Evolutionary conservation across 805 yeast species (phyloP).

Genomic region (Myxozyma sirexii): DNA sequence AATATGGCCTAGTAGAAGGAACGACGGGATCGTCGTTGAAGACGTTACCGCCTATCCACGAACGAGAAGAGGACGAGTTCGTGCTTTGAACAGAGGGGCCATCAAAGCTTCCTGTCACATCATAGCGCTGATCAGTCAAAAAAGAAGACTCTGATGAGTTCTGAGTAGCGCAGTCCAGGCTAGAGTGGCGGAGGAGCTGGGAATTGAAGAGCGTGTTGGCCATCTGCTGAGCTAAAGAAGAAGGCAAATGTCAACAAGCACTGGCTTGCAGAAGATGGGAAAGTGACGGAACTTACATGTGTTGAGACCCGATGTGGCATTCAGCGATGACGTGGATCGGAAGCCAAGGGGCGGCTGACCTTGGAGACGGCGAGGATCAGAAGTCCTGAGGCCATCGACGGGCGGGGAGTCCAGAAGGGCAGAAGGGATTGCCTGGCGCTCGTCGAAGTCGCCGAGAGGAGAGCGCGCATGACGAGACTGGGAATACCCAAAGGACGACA

Average conservation of each 20-base stretch:
- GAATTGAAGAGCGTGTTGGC: background rate
- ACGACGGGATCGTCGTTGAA: background rate
- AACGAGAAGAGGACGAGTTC: conserved; percentile 16
- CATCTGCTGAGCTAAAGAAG: background rate
- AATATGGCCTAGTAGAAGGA: background rate
- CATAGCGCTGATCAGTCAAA: conserved; percentile 18
- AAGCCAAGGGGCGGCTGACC: background rate
- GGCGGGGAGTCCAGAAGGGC: conserved; percentile 34
- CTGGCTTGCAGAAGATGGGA: background rate
- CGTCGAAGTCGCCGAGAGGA: conserved; percentile 27
- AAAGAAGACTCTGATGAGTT: conserved; percentile 18
- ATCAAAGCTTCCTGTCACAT: conserved; percentile 18
- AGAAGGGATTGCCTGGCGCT: conserved; percentile 32
- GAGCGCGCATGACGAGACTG: background rate
- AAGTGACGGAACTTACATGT: too few species aligned
- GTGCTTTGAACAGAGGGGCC: conserved; percentile 21
- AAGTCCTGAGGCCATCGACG: background rate
- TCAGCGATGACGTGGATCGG: background rate
- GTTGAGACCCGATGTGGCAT: background rate
- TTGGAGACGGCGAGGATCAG: background rate
- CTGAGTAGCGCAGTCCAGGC: conserved; percentile 1
- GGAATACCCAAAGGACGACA: background rate
- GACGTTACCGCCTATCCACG: conserved; percentile 13
- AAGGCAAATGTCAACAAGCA: too few species aligned
- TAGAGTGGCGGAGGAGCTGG: background rate